Evolutionary conservation across 1,139 yeast species (phyloP).

Genomic region (Hemisphaericaspora lyxosophila): DNA sequence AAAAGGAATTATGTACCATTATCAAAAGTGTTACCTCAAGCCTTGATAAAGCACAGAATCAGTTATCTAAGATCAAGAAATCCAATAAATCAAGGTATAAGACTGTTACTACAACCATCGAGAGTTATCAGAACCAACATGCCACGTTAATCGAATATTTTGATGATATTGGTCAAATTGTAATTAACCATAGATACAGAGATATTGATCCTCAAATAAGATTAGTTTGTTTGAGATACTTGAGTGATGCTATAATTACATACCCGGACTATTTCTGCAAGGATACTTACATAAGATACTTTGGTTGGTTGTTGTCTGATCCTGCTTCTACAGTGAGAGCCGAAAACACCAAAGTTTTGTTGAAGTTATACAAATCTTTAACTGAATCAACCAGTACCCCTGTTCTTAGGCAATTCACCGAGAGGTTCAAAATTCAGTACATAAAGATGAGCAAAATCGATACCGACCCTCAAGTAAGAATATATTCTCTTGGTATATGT

Average conservation of each 20-base stretch:
- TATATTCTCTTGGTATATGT: conserved; percentile 52
- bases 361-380: conserved; percentile 44
- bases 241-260: conserved; percentile 68
- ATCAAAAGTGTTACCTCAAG: conserved; percentile 44
- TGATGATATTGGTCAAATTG: conserved; percentile 63
- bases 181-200: conserved; percentile 75
- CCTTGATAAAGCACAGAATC: conserved; percentile 46
- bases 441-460: conserved; percentile 53
- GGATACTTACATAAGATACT: conserved; percentile 67
- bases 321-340: conserved; percentile 57
- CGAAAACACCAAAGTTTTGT: conserved; percentile 61
- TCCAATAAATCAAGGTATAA: conserved; percentile 32
- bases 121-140: conserved; percentile 51
- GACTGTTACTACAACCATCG: conserved; percentile 47
- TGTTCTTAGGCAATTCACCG: conserved; percentile 62
- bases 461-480: conserved; percentile 46
- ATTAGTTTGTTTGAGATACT: conserved; percentile 59
- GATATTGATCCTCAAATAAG: conserved; percentile 77
- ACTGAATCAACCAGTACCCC: conserved; percentile 18
- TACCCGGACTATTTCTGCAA: conserved; percentile 73
- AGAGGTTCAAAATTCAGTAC: conserved; percentile 63
- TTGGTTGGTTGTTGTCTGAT: conserved; percentile 85
- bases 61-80: conserved; percentile 29
- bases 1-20: conserved; percentile 57
- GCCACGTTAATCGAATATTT: conserved; percentile 55